Base-by-base conservation (phyloP, 1,139 yeast species). In the Taphrina populina region DNA sequence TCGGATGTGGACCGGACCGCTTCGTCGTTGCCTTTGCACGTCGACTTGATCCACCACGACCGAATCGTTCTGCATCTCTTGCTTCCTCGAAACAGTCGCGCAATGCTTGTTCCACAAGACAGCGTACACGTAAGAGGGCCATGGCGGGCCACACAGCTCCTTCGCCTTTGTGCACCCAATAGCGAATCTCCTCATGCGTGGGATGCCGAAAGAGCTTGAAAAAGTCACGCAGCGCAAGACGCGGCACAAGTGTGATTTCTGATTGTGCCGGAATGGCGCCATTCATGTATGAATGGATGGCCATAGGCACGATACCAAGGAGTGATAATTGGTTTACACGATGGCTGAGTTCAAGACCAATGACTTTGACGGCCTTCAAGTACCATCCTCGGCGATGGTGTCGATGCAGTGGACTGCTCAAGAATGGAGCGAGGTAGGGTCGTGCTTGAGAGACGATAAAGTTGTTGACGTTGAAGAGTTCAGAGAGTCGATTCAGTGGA, bases 361-460 rank as follows among this genome's bases (percentile, higher is more conserved):
- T 61, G 11, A 82, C 71, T 58, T 72, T 75, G 64, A 71, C 69
- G 60, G 71, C 69, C 36, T 70, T 71, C 46, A 79, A 69, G 43
- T 76, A 47, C 37, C 37, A 41, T 70, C 77, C 67, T 62, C 77
- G 68, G 58, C 71, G 68, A 8, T 36, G 33, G 30, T 46, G 41
- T 43, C 52, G 39, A 36, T 83, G 83, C 65, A 88, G 76, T 65
- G 88, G 96, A 61, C 87, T 84, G 34, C 85, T 81, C 47, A 92
- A 77, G 52, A 90, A 73, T 0, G 97, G 96, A 0, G 96, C 56
- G 13, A 57, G 51, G 67, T 94, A 97, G 0, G 97, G 96, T 64
- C 94, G 88, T 0, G 92, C 98, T 69, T 92, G 96, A 56, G 95
- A 90, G 0, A 96, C 97, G 66, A 92, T 87, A 59, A 92, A 88